A percentile compares a stretch with the other conserved stretches of the same genome.
Evolutionary conservation across 140 eudicot genomes (phyloP).

Genomic region (Anethum foeniculum): DNA sequence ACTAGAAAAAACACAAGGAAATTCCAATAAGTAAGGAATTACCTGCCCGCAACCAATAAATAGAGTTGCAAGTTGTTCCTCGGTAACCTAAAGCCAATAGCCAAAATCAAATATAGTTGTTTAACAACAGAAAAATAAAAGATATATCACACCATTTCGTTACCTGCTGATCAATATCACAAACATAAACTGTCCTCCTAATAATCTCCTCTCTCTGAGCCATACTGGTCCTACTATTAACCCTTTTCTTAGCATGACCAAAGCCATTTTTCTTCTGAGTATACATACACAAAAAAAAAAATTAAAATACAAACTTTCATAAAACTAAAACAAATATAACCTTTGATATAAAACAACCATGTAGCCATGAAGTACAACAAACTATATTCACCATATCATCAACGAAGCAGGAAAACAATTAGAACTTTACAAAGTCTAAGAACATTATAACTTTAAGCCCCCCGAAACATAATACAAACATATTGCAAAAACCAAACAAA

Average conservation of each 20-base stretch:
- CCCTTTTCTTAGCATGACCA: slow-evolving; percentile 57
- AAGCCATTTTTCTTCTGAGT: slow-evolving; percentile 48
- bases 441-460: not conserved
- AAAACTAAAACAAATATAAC: not conserved
- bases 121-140: not conserved
- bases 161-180: slow-evolving; percentile 95
- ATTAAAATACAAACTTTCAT: not conserved
- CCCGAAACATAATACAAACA: not conserved
- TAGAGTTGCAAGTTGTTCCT: slow-evolving; percentile 88
- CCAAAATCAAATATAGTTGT: not conserved
- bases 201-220: slow-evolving; percentile 84
- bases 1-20: slow-evolving; percentile 5
- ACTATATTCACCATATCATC: not conserved
- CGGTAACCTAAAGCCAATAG: slow-evolving; percentile 64
- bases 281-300: not conserved
- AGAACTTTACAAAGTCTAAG: not conserved
- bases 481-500: not conserved
- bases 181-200: slow-evolving; percentile 79
- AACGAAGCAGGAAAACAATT: not conserved
- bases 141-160: not conserved
- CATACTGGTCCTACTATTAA: slow-evolving; percentile 63
- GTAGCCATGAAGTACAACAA: not conserved
- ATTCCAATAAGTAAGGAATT: not conserved
- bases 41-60: slow-evolving; percentile 87
- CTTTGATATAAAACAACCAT: not conserved